Evolutionary conservation across 2,329 filamentous ascomycete genomes (phyloP).

Genomic region (Botrytis hyacinthi): DNA sequence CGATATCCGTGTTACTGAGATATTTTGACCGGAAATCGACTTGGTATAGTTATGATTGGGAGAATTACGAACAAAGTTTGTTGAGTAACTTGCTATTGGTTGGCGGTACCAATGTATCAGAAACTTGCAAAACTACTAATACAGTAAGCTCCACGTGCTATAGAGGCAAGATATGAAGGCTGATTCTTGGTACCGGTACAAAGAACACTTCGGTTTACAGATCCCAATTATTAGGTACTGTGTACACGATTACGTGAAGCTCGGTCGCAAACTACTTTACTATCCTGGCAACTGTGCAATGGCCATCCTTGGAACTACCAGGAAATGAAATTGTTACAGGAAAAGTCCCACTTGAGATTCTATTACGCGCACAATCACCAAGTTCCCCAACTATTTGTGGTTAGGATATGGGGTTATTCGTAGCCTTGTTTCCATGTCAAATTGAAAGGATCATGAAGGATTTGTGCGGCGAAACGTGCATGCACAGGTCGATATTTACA

Average conservation of each 20-base stretch:
- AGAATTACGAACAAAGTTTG: conserved; percentile 1
- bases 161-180: neutral
- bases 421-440: neutral
- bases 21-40: conserved; percentile 11
- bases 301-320: neutral
- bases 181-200: neutral
- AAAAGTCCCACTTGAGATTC: neutral
- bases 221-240: neutral
- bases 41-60: conserved; percentile 10
- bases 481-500: neutral
- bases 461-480: conserved; percentile 8
- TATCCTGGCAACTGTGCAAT: neutral
- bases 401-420: conserved; percentile 4
- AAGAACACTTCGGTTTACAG: neutral
- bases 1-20: neutral
- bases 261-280: neutral
- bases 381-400: neutral
- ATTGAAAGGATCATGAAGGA: conserved; percentile 9
- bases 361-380: neutral
- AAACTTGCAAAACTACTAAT: neutral
- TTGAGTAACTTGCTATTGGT: neutral
- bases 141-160: conserved; percentile 3
- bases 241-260: conserved; percentile 4
- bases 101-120: conserved; percentile 7
- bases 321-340: neutral